phyloP scores from a whole-genome alignment of 2,329 filamentous ascomycete genomes.

The Zasmidium angulare region DNA sequence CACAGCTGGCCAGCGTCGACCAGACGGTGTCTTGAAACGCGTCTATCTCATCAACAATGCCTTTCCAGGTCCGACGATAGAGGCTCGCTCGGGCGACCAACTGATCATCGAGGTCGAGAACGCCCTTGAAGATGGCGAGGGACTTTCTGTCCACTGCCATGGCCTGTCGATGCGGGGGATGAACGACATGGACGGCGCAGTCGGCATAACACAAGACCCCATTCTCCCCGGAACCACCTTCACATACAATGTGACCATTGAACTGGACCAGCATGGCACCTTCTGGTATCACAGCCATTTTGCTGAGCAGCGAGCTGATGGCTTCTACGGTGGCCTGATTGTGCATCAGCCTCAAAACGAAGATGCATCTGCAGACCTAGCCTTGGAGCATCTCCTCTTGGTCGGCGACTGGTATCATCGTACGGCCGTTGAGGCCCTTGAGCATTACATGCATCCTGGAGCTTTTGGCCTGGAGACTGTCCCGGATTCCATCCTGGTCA shows the following conservation, averaged over 20 bases:
- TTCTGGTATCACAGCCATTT: conserved; percentile 54
- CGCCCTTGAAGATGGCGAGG: conserved; percentile 36
- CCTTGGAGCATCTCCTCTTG: conserved; percentile 47
- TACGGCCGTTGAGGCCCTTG: conserved; percentile 41
- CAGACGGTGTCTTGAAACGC: conserved; percentile 52
- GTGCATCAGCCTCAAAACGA: conserved; percentile 41
- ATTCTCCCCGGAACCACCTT: conserved; percentile 31
- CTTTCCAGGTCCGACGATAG: conserved; percentile 53
- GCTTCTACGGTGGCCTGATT: conserved; percentile 49
- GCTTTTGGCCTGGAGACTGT: conserved; percentile 49
- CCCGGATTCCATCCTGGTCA: conserved; percentile 50
- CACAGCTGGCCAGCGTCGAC: conserved; percentile 16
- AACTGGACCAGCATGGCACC: conserved; percentile 41
- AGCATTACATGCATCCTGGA: conserved; percentile 45
- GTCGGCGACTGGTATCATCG: conserved; percentile 54
- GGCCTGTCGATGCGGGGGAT: conserved; percentile 33
- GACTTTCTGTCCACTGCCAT: conserved; percentile 49
- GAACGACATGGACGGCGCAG: conserved; percentile 30
- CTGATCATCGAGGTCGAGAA: conserved; percentile 47
- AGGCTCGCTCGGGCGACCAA: conserved; percentile 49
- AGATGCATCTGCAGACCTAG: conserved; percentile 27
- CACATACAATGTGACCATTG: conserved; percentile 37
- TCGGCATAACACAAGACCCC: conserved; percentile 26
- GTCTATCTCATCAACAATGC: conserved; percentile 54
- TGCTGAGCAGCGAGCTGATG: conserved; percentile 45